phyloP scores from a whole-genome alignment of 106 monocot genomes.

The Cymbidium sinense region DNA sequence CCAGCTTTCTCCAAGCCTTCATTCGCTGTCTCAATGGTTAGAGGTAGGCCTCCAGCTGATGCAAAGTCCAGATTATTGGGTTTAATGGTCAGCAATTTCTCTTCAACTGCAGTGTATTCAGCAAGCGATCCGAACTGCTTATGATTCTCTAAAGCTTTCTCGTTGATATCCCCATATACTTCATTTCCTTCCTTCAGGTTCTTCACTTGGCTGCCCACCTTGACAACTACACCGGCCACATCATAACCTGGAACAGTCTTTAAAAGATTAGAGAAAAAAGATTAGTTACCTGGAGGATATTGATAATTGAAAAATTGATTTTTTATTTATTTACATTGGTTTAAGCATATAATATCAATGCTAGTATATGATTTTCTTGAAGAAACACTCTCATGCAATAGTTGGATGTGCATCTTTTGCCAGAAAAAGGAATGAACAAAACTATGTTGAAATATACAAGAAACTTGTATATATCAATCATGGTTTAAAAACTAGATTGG shows the following conservation, averaged over 20 bases:
- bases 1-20: conserved; percentile 81
- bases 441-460: not conserved
- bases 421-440: not conserved
- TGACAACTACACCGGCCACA: conserved; percentile 85
- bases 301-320: too few species aligned
- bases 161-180: conserved; percentile 82
- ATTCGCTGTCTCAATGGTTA: conserved; percentile 74
- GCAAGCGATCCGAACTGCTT: conserved; percentile 87
- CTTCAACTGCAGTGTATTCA: conserved; percentile 91
- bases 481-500: not conserved
- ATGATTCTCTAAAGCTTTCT: conserved; percentile 73
- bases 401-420: not conserved
- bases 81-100: conserved; percentile 72
- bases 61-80: conserved; percentile 69
- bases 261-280: not conserved
- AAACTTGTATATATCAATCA: too few species aligned
- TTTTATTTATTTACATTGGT: too few species aligned
- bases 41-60: conserved; percentile 69
- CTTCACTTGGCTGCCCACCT: conserved; percentile 77
- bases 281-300: not conserved
- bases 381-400: not conserved
- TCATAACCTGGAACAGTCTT: conserved; percentile 98
- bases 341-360: too few species aligned
- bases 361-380: not conserved
- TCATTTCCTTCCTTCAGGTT: conserved; percentile 89